phyloP scores from a whole-genome alignment of 2,329 filamentous ascomycete species.

The Xylariaceae sp. region DNA sequence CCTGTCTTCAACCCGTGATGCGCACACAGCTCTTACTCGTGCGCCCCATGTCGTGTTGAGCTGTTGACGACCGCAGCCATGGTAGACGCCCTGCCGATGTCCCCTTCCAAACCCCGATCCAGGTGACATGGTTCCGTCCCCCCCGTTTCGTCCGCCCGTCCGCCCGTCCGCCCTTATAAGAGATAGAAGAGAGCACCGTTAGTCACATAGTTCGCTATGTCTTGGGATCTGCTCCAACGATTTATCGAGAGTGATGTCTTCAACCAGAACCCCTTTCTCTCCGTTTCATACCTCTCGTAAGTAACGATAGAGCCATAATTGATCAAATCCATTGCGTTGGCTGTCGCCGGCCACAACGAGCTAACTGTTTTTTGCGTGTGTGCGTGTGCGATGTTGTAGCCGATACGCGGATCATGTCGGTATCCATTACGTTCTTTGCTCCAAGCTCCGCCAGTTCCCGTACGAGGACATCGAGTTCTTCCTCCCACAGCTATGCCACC shows the following conservation, averaged over 20 bases:
- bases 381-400: conserved; percentile 39
- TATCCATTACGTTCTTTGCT: conserved; percentile 84
- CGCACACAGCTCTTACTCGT: conserved; percentile 3
- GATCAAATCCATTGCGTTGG: too few species aligned
- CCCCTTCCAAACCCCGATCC: conserved; percentile 24
- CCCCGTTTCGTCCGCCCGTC: too few species aligned
- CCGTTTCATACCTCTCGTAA: conserved; percentile 84
- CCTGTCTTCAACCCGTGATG: conserved; percentile 9
- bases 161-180: conserved; percentile 12
- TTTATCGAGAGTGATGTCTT: conserved; percentile 93
- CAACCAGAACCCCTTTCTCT: conserved; percentile 83
- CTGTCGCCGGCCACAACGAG: too few species aligned
- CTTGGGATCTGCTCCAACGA: conserved; percentile 82
- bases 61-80: conserved; percentile 26
- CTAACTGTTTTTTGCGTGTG: too few species aligned
- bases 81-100: conserved; percentile 23
- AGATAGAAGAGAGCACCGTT: conserved; percentile 11
- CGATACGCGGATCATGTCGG: conserved; percentile 86
- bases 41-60: conserved; percentile 9
- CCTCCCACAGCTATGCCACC: conserved; percentile 79
- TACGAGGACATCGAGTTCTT: conserved; percentile 94
- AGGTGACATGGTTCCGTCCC: conserved; percentile 30
- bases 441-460: conserved; percentile 81
- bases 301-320: too few species aligned
- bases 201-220: conserved; percentile 46